Evolutionary conservation across 2,329 filamentous ascomycete genomes (phyloP).

Genomic region (Chrysosporium queenslandicum): DNA sequence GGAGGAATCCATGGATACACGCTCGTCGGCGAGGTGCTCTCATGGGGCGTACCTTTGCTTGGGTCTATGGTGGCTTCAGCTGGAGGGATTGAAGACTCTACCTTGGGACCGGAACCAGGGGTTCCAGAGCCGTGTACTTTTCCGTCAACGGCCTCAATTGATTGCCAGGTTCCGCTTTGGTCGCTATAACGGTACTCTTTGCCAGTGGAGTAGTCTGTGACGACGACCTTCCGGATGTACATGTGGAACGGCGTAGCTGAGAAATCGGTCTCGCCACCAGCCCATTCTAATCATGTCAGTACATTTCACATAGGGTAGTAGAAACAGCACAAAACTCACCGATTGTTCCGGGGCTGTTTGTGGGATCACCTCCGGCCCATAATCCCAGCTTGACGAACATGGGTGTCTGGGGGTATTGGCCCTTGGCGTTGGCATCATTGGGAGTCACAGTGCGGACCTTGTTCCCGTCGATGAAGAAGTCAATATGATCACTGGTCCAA

Average conservation of each 20-base stretch:
- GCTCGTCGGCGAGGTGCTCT: not conserved
- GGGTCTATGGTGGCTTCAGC: slow-evolving; percentile 48
- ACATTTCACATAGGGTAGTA: no score
- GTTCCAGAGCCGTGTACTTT: slow-evolving; percentile 58
- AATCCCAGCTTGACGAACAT: slow-evolving; percentile 89
- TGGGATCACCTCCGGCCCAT: slow-evolving; percentile 83
- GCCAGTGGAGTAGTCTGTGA: slow-evolving; percentile 90
- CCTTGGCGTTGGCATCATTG: slow-evolving; percentile 51
- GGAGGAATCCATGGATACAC: slow-evolving; percentile 20
- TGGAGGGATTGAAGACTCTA: slow-evolving; percentile 46
- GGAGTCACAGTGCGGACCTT: slow-evolving; percentile 66
- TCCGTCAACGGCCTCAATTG: slow-evolving; percentile 73
- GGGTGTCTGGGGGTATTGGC: slow-evolving; percentile 85
- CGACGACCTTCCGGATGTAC: slow-evolving; percentile 62
- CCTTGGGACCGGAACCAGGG: slow-evolving; percentile 34
- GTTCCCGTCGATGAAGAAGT: slow-evolving; percentile 74
- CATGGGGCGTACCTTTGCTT: slow-evolving; percentile 4
- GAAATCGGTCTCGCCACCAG: slow-evolving; percentile 77
- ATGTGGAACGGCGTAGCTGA: slow-evolving; percentile 73
- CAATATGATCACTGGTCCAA: slow-evolving; percentile 76
- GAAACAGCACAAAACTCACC: slow-evolving; percentile 34
- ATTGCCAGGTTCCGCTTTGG: slow-evolving; percentile 65
- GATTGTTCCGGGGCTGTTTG: slow-evolving; percentile 71
- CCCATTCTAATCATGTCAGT: slow-evolving; percentile 51
- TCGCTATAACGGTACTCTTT: slow-evolving; percentile 74